Evolutionary conservation across 179 eudicot species (phyloP).

Genomic region (Kewa caespitosa): DNA sequence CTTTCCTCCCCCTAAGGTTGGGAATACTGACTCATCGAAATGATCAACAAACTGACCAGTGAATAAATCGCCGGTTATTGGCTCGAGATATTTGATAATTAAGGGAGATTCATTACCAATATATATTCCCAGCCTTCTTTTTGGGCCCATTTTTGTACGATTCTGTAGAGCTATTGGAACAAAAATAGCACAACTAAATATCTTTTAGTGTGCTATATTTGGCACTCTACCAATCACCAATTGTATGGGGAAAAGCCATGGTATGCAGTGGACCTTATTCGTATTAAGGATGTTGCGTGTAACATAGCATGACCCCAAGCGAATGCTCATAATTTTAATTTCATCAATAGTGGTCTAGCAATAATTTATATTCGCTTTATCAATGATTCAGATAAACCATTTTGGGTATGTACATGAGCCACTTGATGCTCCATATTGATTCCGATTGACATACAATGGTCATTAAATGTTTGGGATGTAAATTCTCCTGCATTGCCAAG

Average conservation of each 20-base stretch:
- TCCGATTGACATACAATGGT: neutral
- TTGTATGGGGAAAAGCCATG: neutral
- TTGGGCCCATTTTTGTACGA: neutral
- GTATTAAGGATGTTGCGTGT: neutral
- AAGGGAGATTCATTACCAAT: neutral
- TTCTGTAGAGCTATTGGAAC: neutral
- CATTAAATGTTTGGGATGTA: neutral
- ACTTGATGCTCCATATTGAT: neutral
- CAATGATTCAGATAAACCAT: neutral
- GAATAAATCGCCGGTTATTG: neutral
- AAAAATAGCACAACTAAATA: neutral
- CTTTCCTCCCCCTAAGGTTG: neutral
- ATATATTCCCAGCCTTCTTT: neutral
- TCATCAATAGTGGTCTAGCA: neutral
- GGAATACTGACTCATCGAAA: neutral
- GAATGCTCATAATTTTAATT: neutral
- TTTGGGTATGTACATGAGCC: neutral
- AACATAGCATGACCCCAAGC: neutral
- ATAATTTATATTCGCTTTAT: neutral
- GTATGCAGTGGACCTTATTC: neutral
- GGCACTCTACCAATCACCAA: neutral
- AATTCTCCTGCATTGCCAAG: no score
- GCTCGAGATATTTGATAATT: neutral
- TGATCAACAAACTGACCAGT: neutral
- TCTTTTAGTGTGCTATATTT: neutral